Evolutionary conservation across 2,329 filamentous ascomycete species (phyloP), one percentile per base, ranked within the genome.

Genomic region (Calonectria henricotiae): DNA sequence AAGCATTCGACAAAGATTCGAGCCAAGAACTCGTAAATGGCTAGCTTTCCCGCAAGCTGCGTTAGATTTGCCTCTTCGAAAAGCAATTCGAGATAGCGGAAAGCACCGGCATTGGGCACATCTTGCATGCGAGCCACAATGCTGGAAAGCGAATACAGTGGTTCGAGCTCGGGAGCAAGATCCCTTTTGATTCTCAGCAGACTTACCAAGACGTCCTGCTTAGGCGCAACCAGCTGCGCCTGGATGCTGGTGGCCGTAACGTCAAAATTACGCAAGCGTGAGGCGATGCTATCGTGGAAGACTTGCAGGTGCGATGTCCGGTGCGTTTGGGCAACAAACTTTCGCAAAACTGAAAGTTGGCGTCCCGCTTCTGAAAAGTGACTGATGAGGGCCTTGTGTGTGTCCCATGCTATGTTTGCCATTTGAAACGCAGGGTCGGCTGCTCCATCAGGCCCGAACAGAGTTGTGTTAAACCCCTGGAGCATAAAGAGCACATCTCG

Each of bases 401-500:
- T 85, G 25, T 88, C 85, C 84, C 83, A 85, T 0, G 86, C 85
- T 12, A 89, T 79, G 67, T 87, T 83, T 0, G 81, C 77, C 30
- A 89, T 82, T 67, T 89, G 85, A 65, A 85, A 89, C 1, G 75
- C 76, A 4, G 82, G 76, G 1, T 82, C 79, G 0, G 85, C 84
- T 7, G 79, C 73, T 15, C 83, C 84, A 60, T 85, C 77, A 4
- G 75, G 25, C 67, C 83, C 83, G 76, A 95, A 98, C 1, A 98
- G 79, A 1, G 90, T 92, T 2, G 93, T 96, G 6, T 91, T 88
- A 4, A 96, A 84, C 0, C 95, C 95, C 65, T 90, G 89, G 0
- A 98, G 87, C 94, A 98, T 97, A 76, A 94, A 96, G 0, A 98
- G 85, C 0, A 90, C 89, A 65, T 98, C 95, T 58, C 94, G 90